These are phyloP conservation scores for Fusarium burgessii DNA, from an alignment of 2,329 filamentous ascomycete genomes.

Conservation along the genomic window DNA sequence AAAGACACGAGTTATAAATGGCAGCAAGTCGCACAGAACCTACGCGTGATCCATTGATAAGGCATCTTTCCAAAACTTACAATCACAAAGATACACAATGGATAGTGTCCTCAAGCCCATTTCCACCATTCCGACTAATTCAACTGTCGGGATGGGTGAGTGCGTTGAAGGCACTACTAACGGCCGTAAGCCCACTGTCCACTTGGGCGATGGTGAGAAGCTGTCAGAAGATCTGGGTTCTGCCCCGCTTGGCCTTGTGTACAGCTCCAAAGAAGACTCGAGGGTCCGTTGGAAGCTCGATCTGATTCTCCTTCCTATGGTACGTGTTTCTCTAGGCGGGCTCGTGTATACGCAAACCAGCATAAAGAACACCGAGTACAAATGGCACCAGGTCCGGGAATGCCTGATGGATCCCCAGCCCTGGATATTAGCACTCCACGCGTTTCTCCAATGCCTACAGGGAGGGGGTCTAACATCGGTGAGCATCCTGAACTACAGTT, in stretches of 20 bases:
- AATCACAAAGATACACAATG: fast-evolving
- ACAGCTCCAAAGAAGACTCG: neutral
- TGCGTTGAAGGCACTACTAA: neutral
- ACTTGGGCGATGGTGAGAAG: neutral
- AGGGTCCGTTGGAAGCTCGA: neutral
- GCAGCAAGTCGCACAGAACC: neutral
- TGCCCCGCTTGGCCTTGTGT: fast-evolving
- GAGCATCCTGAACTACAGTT: neutral
- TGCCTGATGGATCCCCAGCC: neutral
- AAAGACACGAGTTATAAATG: neutral
- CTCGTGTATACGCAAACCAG: fast-evolving
- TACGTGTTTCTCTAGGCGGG: fast-evolving
- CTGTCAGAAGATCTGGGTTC: fast-evolving
- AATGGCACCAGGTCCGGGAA: neutral
- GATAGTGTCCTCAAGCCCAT: neutral
- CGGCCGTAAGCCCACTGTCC: fast-evolving
- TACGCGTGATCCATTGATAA: fast-evolving
- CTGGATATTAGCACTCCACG: neutral
- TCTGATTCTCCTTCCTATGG: neutral
- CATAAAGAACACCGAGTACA: neutral
- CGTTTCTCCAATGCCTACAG: fast-evolving
- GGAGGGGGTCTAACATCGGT: neutral
- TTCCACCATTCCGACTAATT: neutral
- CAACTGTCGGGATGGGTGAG: neutral
- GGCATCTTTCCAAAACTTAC: fast-evolving